Conservation (phyloP, 2,329 filamentous ascomycete genomes). For the Colletotrichum chlorophyti region DNA sequence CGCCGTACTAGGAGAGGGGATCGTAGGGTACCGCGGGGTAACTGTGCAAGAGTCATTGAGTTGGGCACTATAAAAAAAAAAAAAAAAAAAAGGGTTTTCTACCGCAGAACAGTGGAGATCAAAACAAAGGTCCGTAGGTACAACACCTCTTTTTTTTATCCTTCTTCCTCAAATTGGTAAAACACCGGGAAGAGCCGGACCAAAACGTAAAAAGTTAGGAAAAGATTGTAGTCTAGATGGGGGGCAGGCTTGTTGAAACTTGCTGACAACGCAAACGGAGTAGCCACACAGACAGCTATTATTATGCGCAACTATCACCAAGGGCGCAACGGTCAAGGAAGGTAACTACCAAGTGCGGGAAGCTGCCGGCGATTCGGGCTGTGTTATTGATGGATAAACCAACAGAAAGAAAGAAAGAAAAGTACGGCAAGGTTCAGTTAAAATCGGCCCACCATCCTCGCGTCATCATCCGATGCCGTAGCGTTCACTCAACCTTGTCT, state of each 20-base stretch:
- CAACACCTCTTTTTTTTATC: constrained; percentile 9
- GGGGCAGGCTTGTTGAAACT: no score
- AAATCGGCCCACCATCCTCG: constrained; percentile 22
- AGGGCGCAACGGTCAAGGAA: no score
- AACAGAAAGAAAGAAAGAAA: constrained; percentile 12
- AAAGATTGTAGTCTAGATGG: no score
- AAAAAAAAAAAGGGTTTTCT: constrained; percentile 25
- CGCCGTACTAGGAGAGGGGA: constrained; percentile 25
- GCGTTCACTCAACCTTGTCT: constrained; percentile 16
- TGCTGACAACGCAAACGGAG: neutral
- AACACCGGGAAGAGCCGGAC: constrained; percentile 1
- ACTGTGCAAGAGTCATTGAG: constrained; percentile 28
- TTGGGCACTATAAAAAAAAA: no score
- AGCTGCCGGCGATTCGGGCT: constrained; percentile 1
- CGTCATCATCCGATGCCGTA: constrained; percentile 22
- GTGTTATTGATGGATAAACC: constrained; percentile 14
- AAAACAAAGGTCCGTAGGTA: neutral
- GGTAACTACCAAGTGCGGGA: neutral
- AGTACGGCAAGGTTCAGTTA: neutral
- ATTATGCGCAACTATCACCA: no score
- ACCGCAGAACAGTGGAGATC: constrained; percentile 24
- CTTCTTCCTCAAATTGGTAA: neutral
- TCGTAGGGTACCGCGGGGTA: constrained; percentile 29
- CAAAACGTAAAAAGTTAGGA: neutral
- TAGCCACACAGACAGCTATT: constrained; percentile 15